Conservation (phyloP, 2,329 filamentous ascomycete species). For the Pseudogymnoascus sp. region DNA sequence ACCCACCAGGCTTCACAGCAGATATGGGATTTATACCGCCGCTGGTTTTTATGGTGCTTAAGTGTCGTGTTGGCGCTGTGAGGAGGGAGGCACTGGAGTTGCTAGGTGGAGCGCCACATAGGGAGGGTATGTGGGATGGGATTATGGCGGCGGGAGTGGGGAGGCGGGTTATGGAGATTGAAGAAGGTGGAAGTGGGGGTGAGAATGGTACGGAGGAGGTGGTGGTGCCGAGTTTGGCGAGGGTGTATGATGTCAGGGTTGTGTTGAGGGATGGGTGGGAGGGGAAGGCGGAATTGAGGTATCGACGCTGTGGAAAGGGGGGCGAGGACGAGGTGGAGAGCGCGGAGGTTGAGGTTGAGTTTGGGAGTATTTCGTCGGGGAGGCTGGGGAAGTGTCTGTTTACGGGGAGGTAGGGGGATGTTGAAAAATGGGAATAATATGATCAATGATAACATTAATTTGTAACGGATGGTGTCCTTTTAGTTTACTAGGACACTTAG, state of each 20-base stretch:
- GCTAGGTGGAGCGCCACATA: constrained; percentile 25
- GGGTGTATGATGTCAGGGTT: background rate
- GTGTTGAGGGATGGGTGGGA: background rate
- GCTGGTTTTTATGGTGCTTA: constrained; percentile 38
- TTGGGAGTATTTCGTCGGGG: background rate
- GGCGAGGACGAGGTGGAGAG: background rate
- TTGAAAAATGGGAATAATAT: too few species aligned
- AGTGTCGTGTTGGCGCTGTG: constrained; percentile 37
- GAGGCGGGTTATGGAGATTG: constrained; percentile 32
- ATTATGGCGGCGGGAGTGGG: constrained; percentile 27
- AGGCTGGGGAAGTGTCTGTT: background rate
- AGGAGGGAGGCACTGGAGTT: constrained; percentile 32
- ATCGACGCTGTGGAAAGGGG: background rate
- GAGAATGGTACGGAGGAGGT: background rate
- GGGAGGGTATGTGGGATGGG: constrained; percentile 37
- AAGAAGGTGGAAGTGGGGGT: constrained; percentile 22
- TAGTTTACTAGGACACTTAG: too few species aligned
- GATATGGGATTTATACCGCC: constrained; percentile 39
- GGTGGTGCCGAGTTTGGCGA: background rate
- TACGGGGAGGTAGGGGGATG: background rate
- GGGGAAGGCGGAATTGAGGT: background rate
- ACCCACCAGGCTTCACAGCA: constrained; percentile 29
- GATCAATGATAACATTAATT: too few species aligned
- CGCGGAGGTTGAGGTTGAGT: background rate
- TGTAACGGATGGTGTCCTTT: too few species aligned